Base-by-base conservation (phyloP, 306 rosid genomes). In the Rubus parviflorus region DNA sequence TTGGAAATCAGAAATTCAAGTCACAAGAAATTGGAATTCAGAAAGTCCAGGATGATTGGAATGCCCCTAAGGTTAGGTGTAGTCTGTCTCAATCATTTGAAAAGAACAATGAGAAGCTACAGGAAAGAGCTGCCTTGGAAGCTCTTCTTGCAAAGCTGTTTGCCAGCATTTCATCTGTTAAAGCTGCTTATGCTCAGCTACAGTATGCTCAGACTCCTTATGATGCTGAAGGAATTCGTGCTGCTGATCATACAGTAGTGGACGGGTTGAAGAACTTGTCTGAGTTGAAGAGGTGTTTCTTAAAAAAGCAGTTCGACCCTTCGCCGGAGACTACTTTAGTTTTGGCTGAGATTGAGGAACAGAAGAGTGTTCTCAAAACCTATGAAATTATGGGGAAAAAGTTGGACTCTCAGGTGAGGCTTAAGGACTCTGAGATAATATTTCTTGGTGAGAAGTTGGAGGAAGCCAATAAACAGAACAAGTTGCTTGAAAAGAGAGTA, bases 171-270 rank as follows among this genome's bases (percentile, higher is more conserved):
- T 88, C 98, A 35, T 66, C 88, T 3, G 83, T 92, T 6, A 95
- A 95, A 81, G 94, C 91, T 76, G 83, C 96, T 6, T 95, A 95
- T 86, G 98, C 97, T 1, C 85, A 92, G 77, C 68, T 95, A 7
- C 98, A 95, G 25, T 57, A 77, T 75, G 78, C 90, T 51, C 97
- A 95, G 56, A 80, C 90, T 22, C 98, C 98, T 37, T 95, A 89
- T 68, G 93, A 92, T 67, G 82, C 88, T 10, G 89, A 92, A 53
- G 97, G 97, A 67, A 92, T 95, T 75, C 90, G 85, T 84, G 83
- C 82, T 17, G 90, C 94, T 7, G 98, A 95, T 86, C 79, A 70
- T 51, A 70, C 68, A 46, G 73, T 90, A 6, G 88, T 95, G 22
- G 73, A 81, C 0, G 97, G 88, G 80, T 77, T 95, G 86, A 89